Evolutionary conservation across 305 asterid species (phyloP), one percentile per base, ranked within the genome.

Genomic region (Coffea humblotiana): DNA sequence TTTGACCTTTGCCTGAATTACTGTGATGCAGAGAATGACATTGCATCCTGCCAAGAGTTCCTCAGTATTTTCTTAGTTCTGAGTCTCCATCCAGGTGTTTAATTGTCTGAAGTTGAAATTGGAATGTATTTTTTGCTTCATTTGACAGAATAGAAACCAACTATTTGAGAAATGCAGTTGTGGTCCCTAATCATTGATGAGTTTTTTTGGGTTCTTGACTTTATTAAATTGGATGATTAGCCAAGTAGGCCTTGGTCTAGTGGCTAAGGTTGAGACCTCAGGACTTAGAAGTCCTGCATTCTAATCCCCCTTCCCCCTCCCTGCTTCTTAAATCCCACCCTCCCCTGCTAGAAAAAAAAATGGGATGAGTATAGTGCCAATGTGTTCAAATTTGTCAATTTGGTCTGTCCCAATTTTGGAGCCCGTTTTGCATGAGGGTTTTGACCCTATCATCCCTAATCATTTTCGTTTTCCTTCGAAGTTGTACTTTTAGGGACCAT

Each of bases 1-100:
- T 21, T 6, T 78, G 82, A 54, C 48, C n/a, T 74, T 74, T 56
- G 66, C 43, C 12, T 23, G 56, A 74, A 74, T 16, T 56, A 40
- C 67, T n/a, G 7, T 10, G 54, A 32, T 3, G 12, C 51, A 18
- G 7, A 32, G 4, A 23, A 10, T 74, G 65, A 18, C 19, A 8
- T 45, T 74, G 49, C 48, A 43, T 54, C 8, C 10, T 60, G 29
- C 14, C 13, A 21, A 60, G n/a, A 60, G 29, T 23, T 21, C 29
- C 65, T 56, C 65, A 6, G 32, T 68, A 72, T 3, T 61, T 76
- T 25, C 61, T 63, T 61, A 63, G 23, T 61, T 8, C 12, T 61
- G 2, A 32, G 8, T 11, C 16, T 61, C 49, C 63, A 6, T 79
- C n/a, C 18, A 18, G 35, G 35, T n/a, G 15, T 49, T 35, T 48